phyloP scores from a whole-genome alignment of 352 stramenopile species.

The Phytopythium oedochilum region DNA sequence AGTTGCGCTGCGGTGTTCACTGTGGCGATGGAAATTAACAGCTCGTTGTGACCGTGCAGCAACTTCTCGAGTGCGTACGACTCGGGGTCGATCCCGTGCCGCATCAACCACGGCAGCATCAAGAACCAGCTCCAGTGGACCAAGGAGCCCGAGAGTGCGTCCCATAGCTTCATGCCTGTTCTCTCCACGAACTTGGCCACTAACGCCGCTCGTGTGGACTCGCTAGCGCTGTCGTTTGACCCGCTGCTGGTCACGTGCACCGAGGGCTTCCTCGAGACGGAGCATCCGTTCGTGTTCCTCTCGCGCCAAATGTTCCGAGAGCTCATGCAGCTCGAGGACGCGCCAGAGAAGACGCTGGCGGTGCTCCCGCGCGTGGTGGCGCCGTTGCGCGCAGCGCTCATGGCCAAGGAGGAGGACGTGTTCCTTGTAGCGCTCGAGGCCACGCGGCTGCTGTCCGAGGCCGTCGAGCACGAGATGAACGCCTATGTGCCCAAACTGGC shows the following conservation, averaged over 20 bases:
- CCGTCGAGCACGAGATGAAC: conserved; percentile 71
- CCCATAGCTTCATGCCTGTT: too few relatives aligned
- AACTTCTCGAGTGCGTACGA: conserved; percentile 72
- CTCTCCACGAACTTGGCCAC: too few relatives aligned
- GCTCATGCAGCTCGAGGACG: conserved; percentile 53
- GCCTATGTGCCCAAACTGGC: conserved; percentile 66
- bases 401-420: conserved; percentile 65
- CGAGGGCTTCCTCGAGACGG: conserved; percentile 68
- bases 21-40: too few relatives aligned
- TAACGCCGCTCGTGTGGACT: not conserved
- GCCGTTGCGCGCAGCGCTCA: conserved; percentile 51
- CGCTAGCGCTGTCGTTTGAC: conserved; percentile 48
- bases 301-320: conserved; percentile 68
- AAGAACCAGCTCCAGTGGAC: conserved; percentile 73
- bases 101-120: conserved; percentile 79
- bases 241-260: conserved; percentile 66
- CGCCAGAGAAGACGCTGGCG: conserved; percentile 47
- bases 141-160: conserved; percentile 47
- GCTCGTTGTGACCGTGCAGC: conserved; percentile 13
- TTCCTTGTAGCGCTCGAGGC: conserved; percentile 68
- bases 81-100: conserved; percentile 62
- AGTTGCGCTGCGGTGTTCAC: too few relatives aligned
- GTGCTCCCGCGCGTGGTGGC: conserved; percentile 61
- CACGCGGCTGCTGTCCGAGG: conserved; percentile 56
- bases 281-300: conserved; percentile 81